These are phyloP conservation scores for Astraeus odoratus DNA, from an alignment of 768 basidiomycete species.

Conservation along the genomic window DNA sequence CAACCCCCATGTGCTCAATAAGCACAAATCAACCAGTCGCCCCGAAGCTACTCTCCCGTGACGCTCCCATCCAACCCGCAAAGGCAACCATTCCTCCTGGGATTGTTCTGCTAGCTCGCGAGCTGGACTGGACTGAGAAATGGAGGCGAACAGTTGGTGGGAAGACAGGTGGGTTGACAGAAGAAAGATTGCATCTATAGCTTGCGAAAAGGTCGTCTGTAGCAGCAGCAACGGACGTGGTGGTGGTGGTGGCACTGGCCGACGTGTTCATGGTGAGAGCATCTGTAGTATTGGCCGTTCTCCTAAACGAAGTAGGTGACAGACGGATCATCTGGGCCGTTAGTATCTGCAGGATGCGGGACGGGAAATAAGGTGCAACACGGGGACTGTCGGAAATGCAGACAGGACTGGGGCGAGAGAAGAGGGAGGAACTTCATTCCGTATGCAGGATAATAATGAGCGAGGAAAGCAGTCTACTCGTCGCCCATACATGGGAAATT, in stretches of 20 bases:
- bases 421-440: conserved; percentile 62
- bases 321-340: conserved; percentile 92
- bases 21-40: conserved; percentile 3
- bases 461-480: conserved; percentile 60
- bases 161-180: conserved; percentile 48
- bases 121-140: conserved; percentile 59
- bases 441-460: conserved; percentile 66
- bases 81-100: background rate
- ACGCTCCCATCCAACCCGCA: no score
- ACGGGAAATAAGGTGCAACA: background rate
- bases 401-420: no score
- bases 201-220: conserved; percentile 73
- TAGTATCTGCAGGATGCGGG: conserved; percentile 50
- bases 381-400: background rate
- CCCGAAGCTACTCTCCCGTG: no score
- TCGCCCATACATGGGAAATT: conserved; percentile 56
- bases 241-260: conserved; percentile 30
- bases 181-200: conserved; percentile 78
- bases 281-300: conserved; percentile 29
- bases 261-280: conserved; percentile 27
- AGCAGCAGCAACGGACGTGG: conserved; percentile 29
- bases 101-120: conserved; percentile 29
- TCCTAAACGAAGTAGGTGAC: conserved; percentile 58
- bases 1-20: conserved; percentile 53
- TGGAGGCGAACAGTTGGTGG: conserved; percentile 35